Conservation (phyloP, 345 rosid genomes). For the Arabidopsis thaliana region DNA sequence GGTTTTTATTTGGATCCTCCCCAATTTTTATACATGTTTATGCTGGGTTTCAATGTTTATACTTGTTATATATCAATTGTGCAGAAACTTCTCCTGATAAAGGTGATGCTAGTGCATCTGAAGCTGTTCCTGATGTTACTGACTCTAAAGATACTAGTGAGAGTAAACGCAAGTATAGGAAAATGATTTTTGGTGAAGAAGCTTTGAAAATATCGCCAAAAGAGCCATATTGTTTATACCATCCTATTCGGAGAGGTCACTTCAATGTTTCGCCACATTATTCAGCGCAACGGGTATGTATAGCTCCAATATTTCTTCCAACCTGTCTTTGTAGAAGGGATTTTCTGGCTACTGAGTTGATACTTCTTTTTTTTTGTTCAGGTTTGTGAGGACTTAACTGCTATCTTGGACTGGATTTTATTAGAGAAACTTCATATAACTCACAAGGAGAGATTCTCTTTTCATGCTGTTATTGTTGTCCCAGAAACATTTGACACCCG, state of each 20-base stretch:
- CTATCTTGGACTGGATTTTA: conserved; percentile 93
- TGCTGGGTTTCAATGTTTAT: not conserved
- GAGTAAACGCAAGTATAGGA: conserved; percentile 54
- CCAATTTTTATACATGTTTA: too few species aligned
- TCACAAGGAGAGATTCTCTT: conserved; percentile 67
- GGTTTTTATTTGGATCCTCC: conserved; percentile 10
- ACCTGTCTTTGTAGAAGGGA: not conserved
- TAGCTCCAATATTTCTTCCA: conserved; percentile 2
- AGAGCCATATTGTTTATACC: conserved; percentile 78
- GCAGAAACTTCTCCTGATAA: conserved; percentile 58
- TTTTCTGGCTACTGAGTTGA: conserved; percentile 2
- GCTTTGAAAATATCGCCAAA: conserved; percentile 71
- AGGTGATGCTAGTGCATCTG: conserved; percentile 42
- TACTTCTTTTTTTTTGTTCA: conserved; percentile 39
- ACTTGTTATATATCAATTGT: conserved; percentile 15
- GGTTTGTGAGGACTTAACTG: conserved; percentile 83
- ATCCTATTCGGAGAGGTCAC: conserved; percentile 93
- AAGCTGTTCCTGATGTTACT: conserved; percentile 45
- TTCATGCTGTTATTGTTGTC: conserved; percentile 81
- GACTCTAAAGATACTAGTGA: conserved; percentile 49
- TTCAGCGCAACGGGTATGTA: conserved; percentile 77
- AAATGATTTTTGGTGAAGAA: conserved; percentile 84
- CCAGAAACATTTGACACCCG: conserved; percentile 87
- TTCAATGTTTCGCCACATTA: conserved; percentile 82
- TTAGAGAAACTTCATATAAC: conserved; percentile 67